Conservation (phyloP, 345 rosid genomes). For the Lumnitzera racemosa region DNA sequence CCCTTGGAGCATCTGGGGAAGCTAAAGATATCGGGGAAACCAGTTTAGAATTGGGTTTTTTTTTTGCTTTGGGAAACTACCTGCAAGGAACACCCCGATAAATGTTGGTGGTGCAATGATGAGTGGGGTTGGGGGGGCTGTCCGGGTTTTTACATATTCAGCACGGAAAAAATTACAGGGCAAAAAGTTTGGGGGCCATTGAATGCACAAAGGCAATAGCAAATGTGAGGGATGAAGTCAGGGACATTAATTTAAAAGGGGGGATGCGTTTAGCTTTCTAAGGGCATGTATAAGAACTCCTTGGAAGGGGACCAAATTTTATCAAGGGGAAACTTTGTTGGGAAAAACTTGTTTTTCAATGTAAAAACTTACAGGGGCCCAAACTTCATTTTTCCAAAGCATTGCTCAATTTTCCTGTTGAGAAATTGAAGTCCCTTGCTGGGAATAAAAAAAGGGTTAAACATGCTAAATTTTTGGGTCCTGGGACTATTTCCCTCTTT, state of each 20-base stretch:
- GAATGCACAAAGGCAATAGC: constrained; percentile 76
- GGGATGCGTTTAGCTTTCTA: constrained; percentile 90
- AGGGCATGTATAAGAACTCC: constrained; percentile 58
- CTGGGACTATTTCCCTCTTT: constrained; percentile 46
- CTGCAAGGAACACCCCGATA: constrained; percentile 99
- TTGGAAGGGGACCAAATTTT: constrained; percentile 50
- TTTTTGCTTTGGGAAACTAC: constrained; percentile 99
- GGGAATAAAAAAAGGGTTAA: constrained; percentile 89
- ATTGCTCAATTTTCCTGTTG: constrained; percentile 75
- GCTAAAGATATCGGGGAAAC: constrained; percentile 97
- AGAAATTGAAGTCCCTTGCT: constrained; percentile 83
- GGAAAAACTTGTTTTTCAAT: constrained; percentile 77
- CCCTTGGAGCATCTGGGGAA: constrained; percentile 97
- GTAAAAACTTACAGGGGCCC: constrained; percentile 83
- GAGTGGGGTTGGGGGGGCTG: constrained; percentile 99
- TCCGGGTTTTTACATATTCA: constrained; percentile 83
- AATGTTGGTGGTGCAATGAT: constrained; percentile 99
- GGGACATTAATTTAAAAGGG: constrained; percentile 85
- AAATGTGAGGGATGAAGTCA: constrained; percentile 87
- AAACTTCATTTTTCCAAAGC: constrained; percentile 85
- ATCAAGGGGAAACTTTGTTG: constrained; percentile 76
- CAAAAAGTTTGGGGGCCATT: constrained; percentile 85
- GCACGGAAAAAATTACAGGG: constrained; percentile 80
- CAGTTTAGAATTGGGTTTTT: constrained; percentile 85
- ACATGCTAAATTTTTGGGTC: constrained; percentile 91